Evolutionary conservation across 768 basidiomycete genomes (phyloP).

Genomic region (Mrakia frigida): DNA sequence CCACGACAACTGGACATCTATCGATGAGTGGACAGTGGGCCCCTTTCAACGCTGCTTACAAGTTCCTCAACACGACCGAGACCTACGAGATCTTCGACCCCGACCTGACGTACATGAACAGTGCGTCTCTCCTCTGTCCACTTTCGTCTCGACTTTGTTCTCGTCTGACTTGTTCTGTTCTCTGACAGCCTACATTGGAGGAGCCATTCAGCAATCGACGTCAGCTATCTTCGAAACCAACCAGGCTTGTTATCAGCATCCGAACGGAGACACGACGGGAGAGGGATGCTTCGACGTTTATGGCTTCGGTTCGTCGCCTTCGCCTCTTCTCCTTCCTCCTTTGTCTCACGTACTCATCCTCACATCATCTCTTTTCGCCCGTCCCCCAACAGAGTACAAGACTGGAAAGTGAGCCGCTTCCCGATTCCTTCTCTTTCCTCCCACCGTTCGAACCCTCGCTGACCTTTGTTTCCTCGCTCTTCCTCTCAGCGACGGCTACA

Average conservation of each 20-base stretch:
- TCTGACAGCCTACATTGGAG: conserved; percentile 38
- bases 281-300: conserved; percentile 60
- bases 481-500: conserved; percentile 36
- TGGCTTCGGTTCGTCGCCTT: conserved; percentile 66
- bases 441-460: background rate
- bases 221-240: conserved; percentile 70
- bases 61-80: conserved; percentile 33
- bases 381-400: background rate
- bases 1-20: conserved; percentile 52
- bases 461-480: conserved; percentile 31
- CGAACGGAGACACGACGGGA: conserved; percentile 38
- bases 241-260: conserved; percentile 62
- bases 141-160: background rate
- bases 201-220: conserved; percentile 75
- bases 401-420: conserved; percentile 51
- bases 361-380: background rate
- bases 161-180: background rate
- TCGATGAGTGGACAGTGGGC: conserved; percentile 71
- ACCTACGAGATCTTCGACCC: background rate
- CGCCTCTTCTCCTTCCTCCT: background rate
- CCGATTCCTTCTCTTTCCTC: background rate
- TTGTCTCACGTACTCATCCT: background rate
- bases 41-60: conserved; percentile 70
- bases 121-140: background rate
- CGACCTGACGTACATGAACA: background rate